Conservation (phyloP, 2,329 filamentous ascomycete genomes). For the Pseudogymnoascus verrucosus region DNA sequence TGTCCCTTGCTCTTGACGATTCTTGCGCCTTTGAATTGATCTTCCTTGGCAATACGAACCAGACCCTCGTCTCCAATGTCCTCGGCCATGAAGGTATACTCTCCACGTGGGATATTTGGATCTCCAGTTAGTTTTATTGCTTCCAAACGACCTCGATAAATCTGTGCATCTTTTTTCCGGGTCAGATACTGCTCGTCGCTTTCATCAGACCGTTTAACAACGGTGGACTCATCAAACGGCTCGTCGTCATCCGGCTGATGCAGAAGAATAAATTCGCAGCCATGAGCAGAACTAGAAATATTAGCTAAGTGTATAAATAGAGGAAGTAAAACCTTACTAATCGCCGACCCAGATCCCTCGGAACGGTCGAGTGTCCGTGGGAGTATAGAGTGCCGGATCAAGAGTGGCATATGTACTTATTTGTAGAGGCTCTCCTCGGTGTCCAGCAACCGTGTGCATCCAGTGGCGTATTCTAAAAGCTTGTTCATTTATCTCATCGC, state of each 20-base stretch:
- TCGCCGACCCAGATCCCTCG: conserved; percentile 76
- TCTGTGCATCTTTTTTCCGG: conserved; percentile 38
- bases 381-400: conserved; percentile 66
- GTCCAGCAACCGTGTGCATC: conserved; percentile 54
- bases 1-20: conserved; percentile 71
- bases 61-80: conserved; percentile 65
- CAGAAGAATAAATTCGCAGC: conserved; percentile 79
- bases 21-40: conserved; percentile 63
- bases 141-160: conserved; percentile 62
- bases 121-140: conserved; percentile 91
- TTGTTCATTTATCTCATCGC: conserved; percentile 56
- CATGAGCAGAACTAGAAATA: conserved; percentile 77
- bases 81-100: conserved; percentile 71
- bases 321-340: neutral
- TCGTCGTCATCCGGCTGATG: conserved; percentile 58
- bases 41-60: conserved; percentile 54
- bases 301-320: neutral
- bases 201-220: conserved; percentile 36
- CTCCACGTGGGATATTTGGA: conserved; percentile 77
- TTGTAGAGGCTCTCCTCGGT: conserved; percentile 42
- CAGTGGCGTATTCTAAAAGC: conserved; percentile 70
- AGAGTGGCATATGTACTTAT: conserved; percentile 63
- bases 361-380: conserved; percentile 72
- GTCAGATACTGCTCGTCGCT: conserved; percentile 37
- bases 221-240: conserved; percentile 31